Evolutionary conservation across 306 rosid species (phyloP).

Genomic region (Dicorynia guianensis): DNA sequence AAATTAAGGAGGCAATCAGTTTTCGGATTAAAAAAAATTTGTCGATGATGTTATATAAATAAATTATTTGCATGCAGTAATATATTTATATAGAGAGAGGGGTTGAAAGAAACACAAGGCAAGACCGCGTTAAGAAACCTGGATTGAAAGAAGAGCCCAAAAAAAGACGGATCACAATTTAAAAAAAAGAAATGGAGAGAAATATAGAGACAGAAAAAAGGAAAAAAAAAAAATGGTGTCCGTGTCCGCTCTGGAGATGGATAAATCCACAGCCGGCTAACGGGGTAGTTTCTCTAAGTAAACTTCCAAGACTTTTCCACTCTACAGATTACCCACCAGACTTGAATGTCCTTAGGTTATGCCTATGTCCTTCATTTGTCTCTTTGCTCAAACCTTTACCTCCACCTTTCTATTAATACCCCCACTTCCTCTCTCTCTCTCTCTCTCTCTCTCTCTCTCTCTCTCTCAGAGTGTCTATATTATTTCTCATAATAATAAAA

Average conservation of each 20-base stretch:
- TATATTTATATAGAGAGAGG: no score
- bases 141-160: conserved; percentile 51
- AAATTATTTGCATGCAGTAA: no score
- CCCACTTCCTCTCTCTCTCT: conserved; percentile 26
- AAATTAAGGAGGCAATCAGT: no score
- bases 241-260: conserved; percentile 26
- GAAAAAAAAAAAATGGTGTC: neutral
- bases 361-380: conserved; percentile 67
- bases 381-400: conserved; percentile 44
- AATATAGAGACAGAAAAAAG: conserved; percentile 5
- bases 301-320: conserved; percentile 62
- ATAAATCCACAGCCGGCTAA: conserved; percentile 68
- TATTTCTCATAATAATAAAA: no score
- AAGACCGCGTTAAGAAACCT: conserved; percentile 36
- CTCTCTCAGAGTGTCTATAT: neutral
- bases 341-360: conserved; percentile 52
- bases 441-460: conserved; percentile 20
- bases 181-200: conserved; percentile 1
- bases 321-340: conserved; percentile 45
- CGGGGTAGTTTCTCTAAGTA: conserved; percentile 50
- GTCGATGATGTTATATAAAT: no score
- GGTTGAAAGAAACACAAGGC: no score
- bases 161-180: conserved; percentile 41
- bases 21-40: no score
- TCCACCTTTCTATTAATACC: conserved; percentile 49